phyloP scores from a whole-genome alignment of 2,329 filamentous ascomycete genomes.

The Aspergillus glaucus region DNA sequence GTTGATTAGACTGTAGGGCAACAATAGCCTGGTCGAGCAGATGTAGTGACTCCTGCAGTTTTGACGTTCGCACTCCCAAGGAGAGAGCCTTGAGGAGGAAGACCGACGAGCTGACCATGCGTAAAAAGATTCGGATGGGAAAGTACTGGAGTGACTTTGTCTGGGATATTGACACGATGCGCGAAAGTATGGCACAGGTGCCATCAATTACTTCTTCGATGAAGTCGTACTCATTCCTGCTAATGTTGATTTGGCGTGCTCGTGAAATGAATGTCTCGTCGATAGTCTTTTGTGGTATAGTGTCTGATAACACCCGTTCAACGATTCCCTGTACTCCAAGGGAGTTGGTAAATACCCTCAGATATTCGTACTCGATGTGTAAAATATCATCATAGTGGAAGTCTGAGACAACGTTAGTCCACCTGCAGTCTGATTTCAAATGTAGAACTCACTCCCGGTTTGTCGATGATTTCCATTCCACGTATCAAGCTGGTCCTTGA shows the following conservation, averaged over 20 bases:
- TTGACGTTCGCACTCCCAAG: conserved; percentile 44
- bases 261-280: conserved; percentile 25
- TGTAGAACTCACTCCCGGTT: conserved; percentile 42
- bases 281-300: no score
- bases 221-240: conserved; percentile 48
- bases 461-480: no score
- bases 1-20: conserved; percentile 42
- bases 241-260: conserved; percentile 40
- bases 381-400: conserved; percentile 33
- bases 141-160: conserved; percentile 43
- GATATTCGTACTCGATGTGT: conserved; percentile 48
- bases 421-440: conserved; percentile 9
- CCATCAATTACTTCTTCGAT: conserved; percentile 52
- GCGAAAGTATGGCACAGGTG: conserved; percentile 47
- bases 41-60: conserved; percentile 44
- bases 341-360: conserved; percentile 38
- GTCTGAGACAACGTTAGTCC: no score
- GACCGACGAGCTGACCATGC: conserved; percentile 50
- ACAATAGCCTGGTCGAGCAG: conserved; percentile 44
- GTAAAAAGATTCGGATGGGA: conserved; percentile 49
- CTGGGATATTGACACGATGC: conserved; percentile 44
- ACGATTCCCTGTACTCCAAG: conserved; percentile 53
- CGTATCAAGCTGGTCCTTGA: no score
- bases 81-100: conserved; percentile 49
- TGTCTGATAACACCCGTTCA: conserved; percentile 42